Evolutionary conservation across 148 eudicot genomes (phyloP), one percentile per base, ranked within the genome.

Genomic region (Vaccinium corymbosum): DNA sequence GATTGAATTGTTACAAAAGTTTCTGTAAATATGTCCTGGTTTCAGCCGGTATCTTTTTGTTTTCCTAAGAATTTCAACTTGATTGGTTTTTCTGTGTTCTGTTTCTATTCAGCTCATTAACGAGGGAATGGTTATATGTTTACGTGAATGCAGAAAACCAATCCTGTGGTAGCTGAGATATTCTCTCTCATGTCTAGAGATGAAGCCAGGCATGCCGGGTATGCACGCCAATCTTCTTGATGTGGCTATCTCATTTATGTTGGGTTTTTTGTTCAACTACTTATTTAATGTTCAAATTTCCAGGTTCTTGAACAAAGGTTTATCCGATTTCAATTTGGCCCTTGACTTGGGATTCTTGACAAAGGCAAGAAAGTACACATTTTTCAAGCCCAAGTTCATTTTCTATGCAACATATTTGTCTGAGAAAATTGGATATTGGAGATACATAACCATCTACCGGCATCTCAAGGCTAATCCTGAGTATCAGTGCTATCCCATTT

Each of bases 101-200:
- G 19, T 42, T 79, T 57, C 29, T 35, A 17, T 53, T 53, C 64
- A 78, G 3, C 29, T 19, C 52, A 79, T 56, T 85, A 32, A 76
- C 59, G 22, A 75, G 38, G 8, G 68, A 52, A 19, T 86, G 62
- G 9, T 86, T 29, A 66, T 27, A 25, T 62, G 68, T 62, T 3
- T 11, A n/a, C 10, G 22, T 62, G 71, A 71, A 32, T 88, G 92
- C 98, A 97, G 99, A 97, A 94, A 97, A 97, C 99, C 81, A 94
- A 97, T 83, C 98, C 97, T 55, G 94, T 97, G 82, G 99, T 97
- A 17, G 99, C 99, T 35, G 99, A 97, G 91, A 94, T 97, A 81
- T 97, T 97, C 92, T 97, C 99, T n/a, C 99, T 97, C 76, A 97
- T 97, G 99, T 97, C 99, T 6, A 89, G 99, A 81, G 98, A 97